Evolutionary conservation across 2,329 filamentous ascomycete genomes (phyloP).

Genomic region (Aspergillus japonicus): DNA sequence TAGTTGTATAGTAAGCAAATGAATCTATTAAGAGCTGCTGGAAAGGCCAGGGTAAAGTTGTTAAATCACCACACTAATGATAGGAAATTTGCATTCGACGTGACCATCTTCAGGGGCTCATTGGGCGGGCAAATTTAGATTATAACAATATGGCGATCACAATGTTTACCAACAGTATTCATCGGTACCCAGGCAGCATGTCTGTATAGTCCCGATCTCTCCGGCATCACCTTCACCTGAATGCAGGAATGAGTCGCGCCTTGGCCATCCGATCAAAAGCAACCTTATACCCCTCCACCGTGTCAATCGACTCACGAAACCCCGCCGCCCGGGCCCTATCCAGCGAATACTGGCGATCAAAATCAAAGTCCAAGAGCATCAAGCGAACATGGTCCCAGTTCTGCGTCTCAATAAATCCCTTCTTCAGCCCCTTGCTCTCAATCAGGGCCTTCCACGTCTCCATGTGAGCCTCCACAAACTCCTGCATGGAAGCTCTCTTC

Average conservation of each 20-base stretch:
- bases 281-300: slow-evolving; percentile 17
- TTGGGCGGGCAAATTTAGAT: no score
- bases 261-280: slow-evolving; percentile 25
- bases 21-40: no score
- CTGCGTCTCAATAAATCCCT: slow-evolving; percentile 15
- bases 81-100: no score
- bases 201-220: no score
- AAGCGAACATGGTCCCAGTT: slow-evolving; percentile 21
- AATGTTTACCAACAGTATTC: no score
- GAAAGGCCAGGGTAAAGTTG: no score
- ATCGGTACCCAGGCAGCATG: no score
- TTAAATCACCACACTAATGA: no score
- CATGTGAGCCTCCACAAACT: slow-evolving; percentile 17
- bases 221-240: no score
- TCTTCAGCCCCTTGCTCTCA: slow-evolving; percentile 15
- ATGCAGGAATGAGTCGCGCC: slow-evolving; percentile 37
- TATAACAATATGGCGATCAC: no score
- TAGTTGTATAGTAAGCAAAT: no score
- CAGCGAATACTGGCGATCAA: slow-evolving; percentile 8
- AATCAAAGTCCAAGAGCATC: slow-evolving; percentile 23
- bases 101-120: no score
- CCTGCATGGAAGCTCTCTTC: slow-evolving; percentile 4
- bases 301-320: slow-evolving; percentile 23
- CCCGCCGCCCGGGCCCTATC: slow-evolving; percentile 19
- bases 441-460: slow-evolving; percentile 18